Conservation (phyloP, 495 filamentous ascomycete species). For the Trichoderma erinaceum region DNA sequence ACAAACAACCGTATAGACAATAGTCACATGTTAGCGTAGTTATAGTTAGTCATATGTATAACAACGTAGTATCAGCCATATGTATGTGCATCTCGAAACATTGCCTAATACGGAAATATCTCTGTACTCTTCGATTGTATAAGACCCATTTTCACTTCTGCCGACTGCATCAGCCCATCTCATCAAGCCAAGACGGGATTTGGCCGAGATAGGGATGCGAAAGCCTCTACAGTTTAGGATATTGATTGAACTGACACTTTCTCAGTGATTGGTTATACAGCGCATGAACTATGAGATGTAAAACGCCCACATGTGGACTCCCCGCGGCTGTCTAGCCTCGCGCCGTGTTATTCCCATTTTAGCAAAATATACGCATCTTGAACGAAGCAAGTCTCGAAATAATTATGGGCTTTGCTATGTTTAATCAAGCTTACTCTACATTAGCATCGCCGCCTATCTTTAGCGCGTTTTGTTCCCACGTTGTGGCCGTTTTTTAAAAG, state of each 20-base stretch:
- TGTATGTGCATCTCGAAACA: too few species aligned
- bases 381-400: too few species aligned
- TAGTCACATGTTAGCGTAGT: too few species aligned
- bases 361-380: background rate
- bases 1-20: too few species aligned
- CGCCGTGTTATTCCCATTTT: background rate
- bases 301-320: background rate
- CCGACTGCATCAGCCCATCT: background rate
- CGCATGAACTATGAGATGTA: background rate
- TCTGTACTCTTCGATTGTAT: too few species aligned
- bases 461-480: background rate
- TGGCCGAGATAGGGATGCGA: background rate
- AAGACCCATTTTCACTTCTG: too few species aligned
- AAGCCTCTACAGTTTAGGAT: background rate
- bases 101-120: too few species aligned
- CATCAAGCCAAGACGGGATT: background rate
- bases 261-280: background rate
- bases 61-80: too few species aligned
- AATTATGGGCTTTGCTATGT: background rate
- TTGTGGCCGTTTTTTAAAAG: background rate
- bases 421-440: constrained; percentile 2
- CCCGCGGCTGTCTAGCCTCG: background rate
- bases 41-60: too few species aligned
- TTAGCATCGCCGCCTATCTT: background rate
- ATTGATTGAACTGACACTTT: background rate